Conservation (phyloP, 257 asterid genomes). For the Perilla frutescens region DNA sequence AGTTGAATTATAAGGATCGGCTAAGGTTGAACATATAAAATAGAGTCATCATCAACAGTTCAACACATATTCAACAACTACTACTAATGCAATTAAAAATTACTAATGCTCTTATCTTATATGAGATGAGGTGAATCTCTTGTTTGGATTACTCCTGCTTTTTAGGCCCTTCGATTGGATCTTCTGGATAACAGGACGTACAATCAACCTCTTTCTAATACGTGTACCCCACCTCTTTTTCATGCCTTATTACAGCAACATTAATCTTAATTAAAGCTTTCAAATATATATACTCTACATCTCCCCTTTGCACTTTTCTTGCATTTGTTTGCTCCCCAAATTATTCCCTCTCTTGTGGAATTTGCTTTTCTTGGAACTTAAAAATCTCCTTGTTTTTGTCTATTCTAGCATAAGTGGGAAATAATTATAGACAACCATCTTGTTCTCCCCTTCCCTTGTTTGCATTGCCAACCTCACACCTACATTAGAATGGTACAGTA, state of each 20-base stretch:
- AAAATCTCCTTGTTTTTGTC: too few relatives aligned
- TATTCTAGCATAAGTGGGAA: too few relatives aligned
- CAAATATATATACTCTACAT: constrained; percentile 39
- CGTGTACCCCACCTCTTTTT: not conserved
- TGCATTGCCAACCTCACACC: constrained; percentile 27
- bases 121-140: constrained; percentile 69
- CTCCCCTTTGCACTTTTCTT: constrained; percentile 2
- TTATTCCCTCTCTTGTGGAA: too few relatives aligned
- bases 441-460: constrained; percentile 13
- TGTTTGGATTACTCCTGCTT: constrained; percentile 72
- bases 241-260: not conserved
- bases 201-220: too few relatives aligned
- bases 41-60: constrained; percentile 5
- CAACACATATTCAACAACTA: too few relatives aligned
- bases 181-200: constrained; percentile 74
- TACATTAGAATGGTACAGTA: constrained; percentile 10
- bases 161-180: constrained; percentile 89
- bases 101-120: constrained; percentile 52
- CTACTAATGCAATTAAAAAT: too few relatives aligned
- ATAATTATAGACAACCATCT: too few relatives aligned
- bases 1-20: not conserved
- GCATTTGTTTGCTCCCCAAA: constrained; percentile 12
- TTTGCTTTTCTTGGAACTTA: too few relatives aligned
- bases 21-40: not conserved
- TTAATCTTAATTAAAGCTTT: constrained; percentile 1